Conservation (phyloP, 768 basidiomycete genomes). For the Termitomyces sp. region DNA sequence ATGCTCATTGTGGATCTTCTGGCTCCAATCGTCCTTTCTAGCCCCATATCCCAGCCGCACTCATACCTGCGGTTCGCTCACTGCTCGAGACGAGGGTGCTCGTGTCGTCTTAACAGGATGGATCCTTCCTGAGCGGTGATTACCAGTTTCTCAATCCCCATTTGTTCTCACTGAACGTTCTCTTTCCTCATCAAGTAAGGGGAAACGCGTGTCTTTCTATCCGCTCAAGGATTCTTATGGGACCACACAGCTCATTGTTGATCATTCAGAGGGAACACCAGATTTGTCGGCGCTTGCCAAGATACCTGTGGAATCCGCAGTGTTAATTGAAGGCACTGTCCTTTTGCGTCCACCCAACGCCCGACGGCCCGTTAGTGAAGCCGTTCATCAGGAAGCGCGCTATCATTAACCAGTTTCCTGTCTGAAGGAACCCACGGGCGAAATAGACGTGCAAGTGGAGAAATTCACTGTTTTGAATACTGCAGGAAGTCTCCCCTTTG, state of each 20-base stretch:
- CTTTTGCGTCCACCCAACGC: conserved; percentile 59
- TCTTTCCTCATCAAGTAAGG: conserved; percentile 54
- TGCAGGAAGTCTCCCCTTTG: conserved; percentile 78
- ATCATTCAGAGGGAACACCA: conserved; percentile 37
- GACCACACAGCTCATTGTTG: conserved; percentile 73
- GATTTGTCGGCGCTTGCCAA: conserved; percentile 47
- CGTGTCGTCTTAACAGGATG: conserved; percentile 77
- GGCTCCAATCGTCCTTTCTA: conserved; percentile 29
- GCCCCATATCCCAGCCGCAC: conserved; percentile 62
- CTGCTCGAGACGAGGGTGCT: conserved; percentile 47
- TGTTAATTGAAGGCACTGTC: conserved; percentile 77
- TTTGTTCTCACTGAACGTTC: conserved; percentile 31
- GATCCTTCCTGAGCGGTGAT: conserved; percentile 80
- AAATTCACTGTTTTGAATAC: conserved; percentile 77
- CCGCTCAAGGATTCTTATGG: conserved; percentile 80
- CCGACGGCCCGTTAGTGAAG: conserved; percentile 53
- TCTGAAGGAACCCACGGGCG: conserved; percentile 59
- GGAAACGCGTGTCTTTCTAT: conserved; percentile 79
- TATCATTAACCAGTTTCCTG: conserved; percentile 14
- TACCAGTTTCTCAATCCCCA: conserved; percentile 29
- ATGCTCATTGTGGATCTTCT: conserved; percentile 13
- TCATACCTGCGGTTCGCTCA: conserved; percentile 63
- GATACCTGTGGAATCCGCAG: conserved; percentile 75
- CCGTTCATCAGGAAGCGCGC: conserved; percentile 18
- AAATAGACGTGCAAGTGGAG: conserved; percentile 78